Percentiles rank a stretch among this genome's conserved stretches.
Evolutionary conservation across 106 monocot species (phyloP).

Genomic region (Vanilla planifolia): DNA sequence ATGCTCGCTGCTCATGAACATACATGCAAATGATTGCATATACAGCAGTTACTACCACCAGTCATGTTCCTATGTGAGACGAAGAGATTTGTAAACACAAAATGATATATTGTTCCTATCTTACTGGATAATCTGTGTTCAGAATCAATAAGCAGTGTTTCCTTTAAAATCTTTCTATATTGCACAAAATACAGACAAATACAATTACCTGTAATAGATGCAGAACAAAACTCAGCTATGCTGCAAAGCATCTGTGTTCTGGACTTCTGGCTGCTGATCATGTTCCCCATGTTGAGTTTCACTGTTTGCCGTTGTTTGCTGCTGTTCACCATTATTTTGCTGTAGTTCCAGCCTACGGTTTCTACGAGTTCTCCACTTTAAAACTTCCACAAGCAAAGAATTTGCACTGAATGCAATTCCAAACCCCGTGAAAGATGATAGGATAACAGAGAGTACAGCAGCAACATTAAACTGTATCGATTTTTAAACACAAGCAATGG

Average conservation of each 20-base stretch:
- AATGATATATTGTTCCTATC: no score
- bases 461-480: slow-evolving; percentile 55
- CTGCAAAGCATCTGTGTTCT: background rate
- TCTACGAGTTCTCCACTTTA: slow-evolving; percentile 74
- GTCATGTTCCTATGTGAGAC: no score
- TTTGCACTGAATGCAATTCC: slow-evolving; percentile 90
- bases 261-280: background rate
- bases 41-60: no score
- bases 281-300: slow-evolving; percentile 4
- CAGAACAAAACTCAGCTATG: background rate
- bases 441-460: slow-evolving; percentile 76
- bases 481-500: background rate
- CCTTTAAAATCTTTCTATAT: no score
- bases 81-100: no score
- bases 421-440: slow-evolving; percentile 96
- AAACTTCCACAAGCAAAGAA: slow-evolving; percentile 70
- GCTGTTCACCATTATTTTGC: slow-evolving; percentile 12
- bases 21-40: no score
- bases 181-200: no score
- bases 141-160: no score
- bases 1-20: no score
- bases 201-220: slow-evolving; percentile 3
- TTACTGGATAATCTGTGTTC: no score
- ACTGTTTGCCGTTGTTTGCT: slow-evolving; percentile 14
- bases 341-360: slow-evolving; percentile 32